These are phyloP conservation scores for Wallacemonas sp. DNA, from an alignment of 208 protist genomes.

Conservation along the genomic window DNA sequence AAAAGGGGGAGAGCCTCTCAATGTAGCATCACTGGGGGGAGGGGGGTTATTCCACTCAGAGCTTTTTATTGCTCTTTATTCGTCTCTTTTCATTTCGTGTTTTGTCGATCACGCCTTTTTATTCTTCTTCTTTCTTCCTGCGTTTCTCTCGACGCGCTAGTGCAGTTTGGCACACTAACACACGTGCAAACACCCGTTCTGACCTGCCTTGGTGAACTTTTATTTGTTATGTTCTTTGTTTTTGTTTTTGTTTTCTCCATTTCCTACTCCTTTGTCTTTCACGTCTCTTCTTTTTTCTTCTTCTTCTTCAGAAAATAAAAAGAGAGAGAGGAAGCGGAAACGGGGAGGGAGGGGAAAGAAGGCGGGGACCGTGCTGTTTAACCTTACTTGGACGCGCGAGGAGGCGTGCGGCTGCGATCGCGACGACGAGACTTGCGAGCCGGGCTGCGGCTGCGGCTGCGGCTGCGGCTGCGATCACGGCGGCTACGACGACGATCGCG, in stretches of 20 bases:
- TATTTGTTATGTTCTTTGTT: conserved; percentile 1
- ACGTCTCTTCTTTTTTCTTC: background rate
- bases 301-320: too few relatives aligned
- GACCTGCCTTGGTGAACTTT: too few relatives aligned
- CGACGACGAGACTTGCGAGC: conserved; percentile 22
- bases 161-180: too few relatives aligned
- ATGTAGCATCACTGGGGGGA: too few relatives aligned
- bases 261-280: conserved; percentile 11
- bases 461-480: conserved; percentile 28
- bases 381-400: conserved; percentile 13
- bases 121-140: too few relatives aligned
- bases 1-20: background rate
- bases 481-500: conserved; percentile 32
- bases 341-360: too few relatives aligned
- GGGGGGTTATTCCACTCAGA: too few relatives aligned
- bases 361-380: too few relatives aligned
- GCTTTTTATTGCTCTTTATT: conserved; percentile 13
- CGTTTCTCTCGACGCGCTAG: too few relatives aligned
- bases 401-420: conserved; percentile 23
- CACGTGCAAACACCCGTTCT: too few relatives aligned
- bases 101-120: too few relatives aligned
- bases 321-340: too few relatives aligned
- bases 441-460: conserved; percentile 38
- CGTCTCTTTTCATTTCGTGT: background rate
- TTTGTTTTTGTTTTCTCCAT: conserved; percentile 16